Conservation (phyloP, 306 rosid genomes). For the Acacia crassicarpa region DNA sequence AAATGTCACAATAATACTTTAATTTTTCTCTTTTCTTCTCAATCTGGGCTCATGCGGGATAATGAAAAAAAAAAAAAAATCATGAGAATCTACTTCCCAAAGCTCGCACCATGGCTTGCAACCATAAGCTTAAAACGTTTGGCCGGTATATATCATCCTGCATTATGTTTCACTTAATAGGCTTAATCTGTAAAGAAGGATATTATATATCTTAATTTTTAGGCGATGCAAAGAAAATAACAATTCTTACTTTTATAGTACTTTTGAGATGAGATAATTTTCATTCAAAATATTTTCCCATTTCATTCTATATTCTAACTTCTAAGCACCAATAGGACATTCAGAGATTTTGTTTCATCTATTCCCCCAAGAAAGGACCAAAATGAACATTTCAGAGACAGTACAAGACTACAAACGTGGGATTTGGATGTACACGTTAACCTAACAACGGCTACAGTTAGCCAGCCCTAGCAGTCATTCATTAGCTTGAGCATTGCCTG, state of each 20-base stretch:
- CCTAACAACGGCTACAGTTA: constrained; percentile 38
- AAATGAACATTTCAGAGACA: constrained; percentile 35
- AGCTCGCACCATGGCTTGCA: no score
- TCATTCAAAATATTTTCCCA: background rate
- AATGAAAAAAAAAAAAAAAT: no score
- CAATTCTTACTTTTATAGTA: background rate
- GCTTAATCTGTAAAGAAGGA: background rate
- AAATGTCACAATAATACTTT: no score
- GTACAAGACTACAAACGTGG: constrained; percentile 28
- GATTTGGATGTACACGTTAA: constrained; percentile 42
- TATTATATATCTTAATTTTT: background rate
- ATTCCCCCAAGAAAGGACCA: constrained; percentile 29
- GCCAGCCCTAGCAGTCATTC: constrained; percentile 30
- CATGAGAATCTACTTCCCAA: no score
- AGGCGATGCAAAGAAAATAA: no score
- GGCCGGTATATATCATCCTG: background rate
- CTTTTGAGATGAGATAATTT: background rate
- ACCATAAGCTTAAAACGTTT: background rate
- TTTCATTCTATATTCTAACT: background rate
- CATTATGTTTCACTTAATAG: background rate
- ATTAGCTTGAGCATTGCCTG: constrained; percentile 62
- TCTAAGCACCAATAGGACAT: constrained; percentile 1
- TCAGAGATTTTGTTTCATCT: constrained; percentile 22
- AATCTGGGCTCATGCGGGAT: no score
- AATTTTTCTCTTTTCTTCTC: no score